Conservation (phyloP, 495 filamentous ascomycete species). For the Tuber magnatum region DNA sequence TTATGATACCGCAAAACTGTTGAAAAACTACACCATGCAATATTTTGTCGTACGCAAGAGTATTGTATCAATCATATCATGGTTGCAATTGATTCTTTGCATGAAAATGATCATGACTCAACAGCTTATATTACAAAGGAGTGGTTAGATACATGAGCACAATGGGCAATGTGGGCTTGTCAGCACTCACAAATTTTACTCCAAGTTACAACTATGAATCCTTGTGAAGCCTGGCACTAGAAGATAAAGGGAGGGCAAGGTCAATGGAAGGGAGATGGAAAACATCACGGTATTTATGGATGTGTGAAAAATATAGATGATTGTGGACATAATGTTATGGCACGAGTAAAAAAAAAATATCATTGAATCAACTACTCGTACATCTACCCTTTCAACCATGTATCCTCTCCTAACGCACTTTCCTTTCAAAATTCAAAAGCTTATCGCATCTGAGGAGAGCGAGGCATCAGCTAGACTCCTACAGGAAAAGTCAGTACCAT, state of each 20-base stretch:
- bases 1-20: neutral
- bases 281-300: conserved; percentile 2
- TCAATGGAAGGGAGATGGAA: conserved; percentile 3
- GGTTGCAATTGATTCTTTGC: too few relatives aligned
- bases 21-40: neutral
- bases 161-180: conserved; percentile 5
- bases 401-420: too few relatives aligned
- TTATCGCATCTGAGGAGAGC: too few relatives aligned
- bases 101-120: too few relatives aligned
- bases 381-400: too few relatives aligned
- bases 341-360: too few relatives aligned
- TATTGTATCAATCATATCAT: too few relatives aligned
- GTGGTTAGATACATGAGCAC: neutral
- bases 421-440: too few relatives aligned
- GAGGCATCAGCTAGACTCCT: too few relatives aligned
- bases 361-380: too few relatives aligned
- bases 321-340: neutral
- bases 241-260: conserved; percentile 1
- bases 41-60: too few relatives aligned
- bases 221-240: conserved; percentile 11
- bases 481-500: too few relatives aligned
- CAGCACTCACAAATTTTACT: conserved; percentile 14
- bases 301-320: neutral
- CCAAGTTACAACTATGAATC: conserved; percentile 5
- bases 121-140: conserved; percentile 8